Conservation (phyloP, 805 yeast genomes). For the Yamadazyma phyllophila region DNA sequence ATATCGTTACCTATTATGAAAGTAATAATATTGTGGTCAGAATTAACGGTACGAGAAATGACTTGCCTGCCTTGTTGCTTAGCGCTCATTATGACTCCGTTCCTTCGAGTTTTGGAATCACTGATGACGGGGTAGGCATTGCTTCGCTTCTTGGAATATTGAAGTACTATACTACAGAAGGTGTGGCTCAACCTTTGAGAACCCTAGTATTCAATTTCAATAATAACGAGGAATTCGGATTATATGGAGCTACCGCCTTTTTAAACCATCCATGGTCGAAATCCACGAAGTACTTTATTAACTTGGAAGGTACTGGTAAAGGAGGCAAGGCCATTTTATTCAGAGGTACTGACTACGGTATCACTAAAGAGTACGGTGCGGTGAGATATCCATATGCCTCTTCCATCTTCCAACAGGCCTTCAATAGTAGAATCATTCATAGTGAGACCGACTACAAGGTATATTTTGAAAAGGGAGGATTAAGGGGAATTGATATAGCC, state of each 20-base stretch:
- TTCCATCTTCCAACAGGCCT: constrained; percentile 82
- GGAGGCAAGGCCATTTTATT: constrained; percentile 83
- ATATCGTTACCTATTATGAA: constrained; percentile 70
- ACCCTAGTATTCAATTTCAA: constrained; percentile 82
- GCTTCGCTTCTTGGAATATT: constrained; percentile 76
- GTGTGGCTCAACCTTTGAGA: constrained; percentile 56
- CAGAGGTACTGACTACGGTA: constrained; percentile 77
- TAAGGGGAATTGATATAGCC: constrained; percentile 87
- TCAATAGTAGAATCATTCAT: constrained; percentile 63
- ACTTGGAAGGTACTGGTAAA: constrained; percentile 90
- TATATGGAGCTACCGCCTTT: constrained; percentile 77
- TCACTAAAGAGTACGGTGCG: constrained; percentile 54
- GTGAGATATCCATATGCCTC: constrained; percentile 73
- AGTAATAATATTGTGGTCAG: constrained; percentile 78
- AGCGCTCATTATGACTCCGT: constrained; percentile 91
- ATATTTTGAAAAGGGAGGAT: constrained; percentile 56
- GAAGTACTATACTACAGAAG: constrained; percentile 35
- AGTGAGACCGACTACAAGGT: constrained; percentile 87
- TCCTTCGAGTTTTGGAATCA: constrained; percentile 81
- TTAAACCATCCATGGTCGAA: constrained; percentile 70
- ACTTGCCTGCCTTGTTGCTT: constrained; percentile 64
- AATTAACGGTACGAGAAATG: constrained; percentile 58
- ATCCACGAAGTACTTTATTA: constrained; percentile 62
- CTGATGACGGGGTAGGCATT: constrained; percentile 90
- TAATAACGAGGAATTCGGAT: constrained; percentile 85